These are phyloP conservation scores for Ceratocystis alfenasii DNA, from an alignment of 2,329 filamentous ascomycete genomes.

Conservation along the genomic window DNA sequence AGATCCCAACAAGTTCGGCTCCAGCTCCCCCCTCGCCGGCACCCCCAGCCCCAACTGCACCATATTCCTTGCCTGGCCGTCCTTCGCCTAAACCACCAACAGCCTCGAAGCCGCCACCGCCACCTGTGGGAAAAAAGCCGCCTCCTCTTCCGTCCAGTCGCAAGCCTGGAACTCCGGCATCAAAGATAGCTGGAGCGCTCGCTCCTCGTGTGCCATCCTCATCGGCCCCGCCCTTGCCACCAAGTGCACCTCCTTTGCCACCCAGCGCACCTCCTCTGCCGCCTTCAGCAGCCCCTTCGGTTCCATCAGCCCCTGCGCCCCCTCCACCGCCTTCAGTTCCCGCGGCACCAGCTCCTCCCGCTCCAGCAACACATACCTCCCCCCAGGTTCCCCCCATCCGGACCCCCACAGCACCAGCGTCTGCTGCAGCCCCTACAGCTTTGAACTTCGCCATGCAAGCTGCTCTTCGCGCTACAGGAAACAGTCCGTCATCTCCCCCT, in stretches of 20 bases:
- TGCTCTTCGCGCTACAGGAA: conserved; percentile 17
- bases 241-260: conserved; percentile 34
- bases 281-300: conserved; percentile 32
- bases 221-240: conserved; percentile 32
- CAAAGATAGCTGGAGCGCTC: conserved; percentile 31
- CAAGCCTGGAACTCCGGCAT: conserved; percentile 42
- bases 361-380: conserved; percentile 26
- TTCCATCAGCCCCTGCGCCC: conserved; percentile 29
- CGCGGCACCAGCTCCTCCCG: conserved; percentile 24
- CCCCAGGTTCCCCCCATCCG: conserved; percentile 22
- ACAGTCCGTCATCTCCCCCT: conserved; percentile 29
- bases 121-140: conserved; percentile 65
- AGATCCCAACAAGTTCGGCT: conserved; percentile 45
- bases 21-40: conserved; percentile 34
- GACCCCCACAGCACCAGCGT: background rate
- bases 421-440: conserved; percentile 7
- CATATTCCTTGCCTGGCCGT: conserved; percentile 39
- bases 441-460: conserved; percentile 22
- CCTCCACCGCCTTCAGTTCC: conserved; percentile 31
- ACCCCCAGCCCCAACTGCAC: conserved; percentile 52
- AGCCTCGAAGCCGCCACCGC: conserved; percentile 58
- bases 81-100: conserved; percentile 38
- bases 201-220: conserved; percentile 30
- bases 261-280: conserved; percentile 30
- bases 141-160: conserved; percentile 41